A percentile compares a stretch with the other conserved stretches of the same genome.
Conservation (phyloP, 495 filamentous ascomycete genomes). For the Penicillium alfredii region DNA sequence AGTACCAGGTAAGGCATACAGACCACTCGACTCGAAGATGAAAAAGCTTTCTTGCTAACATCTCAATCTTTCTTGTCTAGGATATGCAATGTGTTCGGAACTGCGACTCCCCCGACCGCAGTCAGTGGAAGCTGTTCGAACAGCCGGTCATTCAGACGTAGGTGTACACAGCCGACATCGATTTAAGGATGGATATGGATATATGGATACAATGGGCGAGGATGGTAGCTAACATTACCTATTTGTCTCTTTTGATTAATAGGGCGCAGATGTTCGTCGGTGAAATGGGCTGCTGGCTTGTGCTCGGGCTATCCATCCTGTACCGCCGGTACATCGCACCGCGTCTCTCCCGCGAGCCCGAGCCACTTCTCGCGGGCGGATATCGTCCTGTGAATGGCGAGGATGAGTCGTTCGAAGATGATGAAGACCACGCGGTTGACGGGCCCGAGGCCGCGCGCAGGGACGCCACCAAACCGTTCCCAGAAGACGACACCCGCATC, state of each 20-base stretch:
- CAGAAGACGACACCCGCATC: constrained; percentile 39
- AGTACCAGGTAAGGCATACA: constrained; percentile 67
- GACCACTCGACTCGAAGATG: no score
- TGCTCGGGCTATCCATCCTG: constrained; percentile 61
- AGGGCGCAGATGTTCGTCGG: constrained; percentile 87
- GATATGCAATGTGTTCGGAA: constrained; percentile 94
- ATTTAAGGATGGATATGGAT: no score
- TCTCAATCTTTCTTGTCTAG: no score
- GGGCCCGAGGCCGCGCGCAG: constrained; percentile 24
- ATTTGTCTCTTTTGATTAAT: constrained; percentile 8
- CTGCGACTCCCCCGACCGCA: constrained; percentile 72
- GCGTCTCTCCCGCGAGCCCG: constrained; percentile 26
- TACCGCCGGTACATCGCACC: constrained; percentile 52
- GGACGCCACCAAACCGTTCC: constrained; percentile 47
- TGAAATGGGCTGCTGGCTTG: constrained; percentile 87
- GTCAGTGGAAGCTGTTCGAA: constrained; percentile 63
- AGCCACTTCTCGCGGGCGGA: constrained; percentile 47
- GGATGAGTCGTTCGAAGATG: constrained; percentile 43
- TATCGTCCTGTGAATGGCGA: constrained; percentile 57
- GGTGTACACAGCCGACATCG: constrained; percentile 13
- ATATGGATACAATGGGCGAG: no score
- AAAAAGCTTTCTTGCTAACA: no score
- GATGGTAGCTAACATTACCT: no score
- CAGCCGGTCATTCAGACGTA: constrained; percentile 94
- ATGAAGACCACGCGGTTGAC: constrained; percentile 34